Evolutionary conservation across 352 stramenopile genomes (phyloP), one percentile per base, ranked within the genome.

Genomic region (Phytophthora vignae): DNA sequence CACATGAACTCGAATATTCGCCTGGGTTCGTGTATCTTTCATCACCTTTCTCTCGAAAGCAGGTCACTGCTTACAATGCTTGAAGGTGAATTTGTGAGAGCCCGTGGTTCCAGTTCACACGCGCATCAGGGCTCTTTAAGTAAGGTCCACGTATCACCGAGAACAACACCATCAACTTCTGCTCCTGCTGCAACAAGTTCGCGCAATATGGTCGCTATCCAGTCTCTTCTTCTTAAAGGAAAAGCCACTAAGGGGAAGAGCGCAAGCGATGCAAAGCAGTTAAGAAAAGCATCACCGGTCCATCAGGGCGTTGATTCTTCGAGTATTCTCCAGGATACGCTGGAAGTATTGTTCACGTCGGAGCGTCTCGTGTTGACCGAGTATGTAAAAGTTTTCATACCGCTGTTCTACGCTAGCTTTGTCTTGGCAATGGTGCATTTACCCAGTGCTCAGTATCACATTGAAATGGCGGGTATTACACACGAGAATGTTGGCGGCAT

Each of bases 371-470:
- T 75, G 9, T 56, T 87, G 1, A 61, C 78, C 19, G 79, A 84
- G 71, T 87, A 87, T 54, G 60, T 77, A 29, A 71, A 87, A 55
- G 61, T 71, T 11, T 56, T 84, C 31, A 68, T 87, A 46, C 74
- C 77, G 0, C 7, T 64, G 0, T 49, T 81, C 6, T 87, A 84
- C 33, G 69, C 40, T 1, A 53, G 54, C 5, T 84, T 67, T 36
- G 27, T 73, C 1, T 0, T 63, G 17, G 38, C 44, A 3, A 49
- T 83, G 63, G 21, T 71, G 3, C 27, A 60, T 8, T 62, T 83
- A 12, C 68, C 69, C 2, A 81, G 73, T 9, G 64, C 60, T 1
- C 4, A 70, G n/a, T 87, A 81, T 36, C 79, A 87, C 58, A 63
- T 65, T 8, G 74, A 84, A 40, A 40, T 83, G 7, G 14, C 17